Percentiles rank a stretch among this genome's conserved stretches.
Evolutionary conservation across 345 rosid species (phyloP).

Genomic region (Clausena lansium): DNA sequence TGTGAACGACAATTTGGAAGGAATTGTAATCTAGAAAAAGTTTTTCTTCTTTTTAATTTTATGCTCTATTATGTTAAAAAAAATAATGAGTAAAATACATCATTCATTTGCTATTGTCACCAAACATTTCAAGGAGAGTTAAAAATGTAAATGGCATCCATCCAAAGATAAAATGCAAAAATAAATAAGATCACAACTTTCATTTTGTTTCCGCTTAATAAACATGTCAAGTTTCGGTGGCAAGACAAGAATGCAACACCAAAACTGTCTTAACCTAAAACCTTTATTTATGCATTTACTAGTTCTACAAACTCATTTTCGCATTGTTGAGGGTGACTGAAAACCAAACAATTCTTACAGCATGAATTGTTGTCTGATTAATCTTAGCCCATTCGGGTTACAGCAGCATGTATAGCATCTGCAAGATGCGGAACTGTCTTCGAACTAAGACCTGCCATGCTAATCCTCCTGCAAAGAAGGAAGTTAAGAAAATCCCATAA

Average conservation of each 20-base stretch:
- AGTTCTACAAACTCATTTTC: neutral
- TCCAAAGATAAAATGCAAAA: neutral
- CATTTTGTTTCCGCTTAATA: neutral
- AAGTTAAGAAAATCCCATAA: neutral
- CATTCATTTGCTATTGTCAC: too few species aligned
- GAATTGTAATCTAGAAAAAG: too few species aligned
- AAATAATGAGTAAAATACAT: too few species aligned
- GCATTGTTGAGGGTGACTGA: neutral
- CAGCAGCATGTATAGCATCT: constrained; percentile 73
- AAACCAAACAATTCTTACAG: neutral
- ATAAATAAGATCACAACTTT: neutral
- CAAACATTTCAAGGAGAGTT: neutral
- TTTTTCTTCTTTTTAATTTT: too few species aligned
- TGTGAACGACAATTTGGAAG: too few species aligned
- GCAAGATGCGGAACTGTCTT: constrained; percentile 65
- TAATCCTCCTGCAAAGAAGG: constrained; percentile 64
- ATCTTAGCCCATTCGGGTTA: constrained; percentile 31
- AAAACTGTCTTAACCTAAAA: neutral
- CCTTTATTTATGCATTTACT: neutral
- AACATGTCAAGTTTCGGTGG: neutral
- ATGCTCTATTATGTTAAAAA: too few species aligned
- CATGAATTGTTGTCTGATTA: constrained; percentile 8
- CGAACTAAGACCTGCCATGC: constrained; percentile 72
- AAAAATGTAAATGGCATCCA: neutral
- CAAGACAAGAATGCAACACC: neutral